These are phyloP conservation scores for Catunica adiposa DNA, from an alignment of 2,329 filamentous ascomycete genomes.

Conservation along the genomic window DNA sequence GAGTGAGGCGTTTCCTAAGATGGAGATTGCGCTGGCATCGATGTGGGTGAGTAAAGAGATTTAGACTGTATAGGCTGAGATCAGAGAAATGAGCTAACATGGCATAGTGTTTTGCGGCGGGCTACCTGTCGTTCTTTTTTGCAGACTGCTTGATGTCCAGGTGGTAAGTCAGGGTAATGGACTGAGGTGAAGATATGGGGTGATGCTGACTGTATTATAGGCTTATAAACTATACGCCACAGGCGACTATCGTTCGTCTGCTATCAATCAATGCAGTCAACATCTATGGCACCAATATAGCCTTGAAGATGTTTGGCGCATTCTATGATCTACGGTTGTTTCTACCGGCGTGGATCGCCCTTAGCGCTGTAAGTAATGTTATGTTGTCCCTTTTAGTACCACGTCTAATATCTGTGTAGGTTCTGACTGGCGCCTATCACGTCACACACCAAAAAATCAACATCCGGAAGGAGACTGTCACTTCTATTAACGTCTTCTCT, in stretches of 20 bases:
- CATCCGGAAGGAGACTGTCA: constrained; percentile 62
- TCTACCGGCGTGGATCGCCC: constrained; percentile 62
- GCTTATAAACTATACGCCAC: constrained; percentile 71
- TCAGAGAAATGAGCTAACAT: background rate
- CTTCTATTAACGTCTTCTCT: constrained; percentile 61
- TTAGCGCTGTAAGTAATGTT: constrained; percentile 43
- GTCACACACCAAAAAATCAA: constrained; percentile 63
- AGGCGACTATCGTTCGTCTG: constrained; percentile 64
- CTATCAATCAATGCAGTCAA: constrained; percentile 59
- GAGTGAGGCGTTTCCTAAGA: constrained; percentile 28
- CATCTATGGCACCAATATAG: constrained; percentile 57
- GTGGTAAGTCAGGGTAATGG: constrained; percentile 35
- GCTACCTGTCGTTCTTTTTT: constrained; percentile 68
- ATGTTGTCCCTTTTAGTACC: background rate
- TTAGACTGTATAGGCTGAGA: no score
- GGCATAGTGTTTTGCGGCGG: constrained; percentile 53
- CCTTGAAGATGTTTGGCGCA: constrained; percentile 53
- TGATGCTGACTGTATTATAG: constrained; percentile 24
- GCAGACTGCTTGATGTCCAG: constrained; percentile 73
- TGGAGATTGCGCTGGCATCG: constrained; percentile 54
- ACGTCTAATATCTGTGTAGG: constrained; percentile 26
- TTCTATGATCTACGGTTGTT: constrained; percentile 54
- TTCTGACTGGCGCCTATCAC: constrained; percentile 58
- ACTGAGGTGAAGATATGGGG: background rate
- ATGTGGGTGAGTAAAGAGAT: constrained; percentile 45